Evolutionary conservation across 768 basidiomycete species (phyloP).

Genomic region (Trametes cubensis): DNA sequence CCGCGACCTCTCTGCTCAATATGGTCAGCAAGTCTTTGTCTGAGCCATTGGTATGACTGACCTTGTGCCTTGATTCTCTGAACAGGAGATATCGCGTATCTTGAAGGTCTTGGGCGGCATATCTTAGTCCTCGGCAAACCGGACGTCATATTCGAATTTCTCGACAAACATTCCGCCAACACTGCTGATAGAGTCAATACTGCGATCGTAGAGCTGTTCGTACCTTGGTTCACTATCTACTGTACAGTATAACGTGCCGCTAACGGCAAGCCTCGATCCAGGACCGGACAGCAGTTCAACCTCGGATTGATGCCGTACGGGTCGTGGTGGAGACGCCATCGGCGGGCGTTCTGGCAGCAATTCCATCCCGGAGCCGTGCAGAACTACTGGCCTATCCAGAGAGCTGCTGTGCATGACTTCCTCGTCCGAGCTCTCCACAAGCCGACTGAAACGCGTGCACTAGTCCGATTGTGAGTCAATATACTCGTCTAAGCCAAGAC

Average conservation of each 20-base stretch:
- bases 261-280: background rate
- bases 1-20: background rate
- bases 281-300: conserved; percentile 11
- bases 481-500: background rate
- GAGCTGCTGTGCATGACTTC: conserved; percentile 3
- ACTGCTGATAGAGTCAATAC: conserved; percentile 15
- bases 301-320: conserved; percentile 14
- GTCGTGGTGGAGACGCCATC: conserved; percentile 13
- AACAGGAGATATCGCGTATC: conserved; percentile 10
- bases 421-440: conserved; percentile 10
- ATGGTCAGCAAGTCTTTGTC: background rate
- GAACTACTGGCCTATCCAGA: conserved; percentile 8
- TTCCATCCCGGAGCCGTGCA: conserved; percentile 3
- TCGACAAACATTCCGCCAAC: conserved; percentile 28
- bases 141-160: conserved; percentile 22
- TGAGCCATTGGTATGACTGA: too few species aligned
- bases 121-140: conserved; percentile 22
- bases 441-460: background rate
- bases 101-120: conserved; percentile 13
- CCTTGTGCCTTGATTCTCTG: background rate
- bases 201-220: background rate
- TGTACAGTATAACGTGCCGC: background rate
- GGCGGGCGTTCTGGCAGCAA: conserved; percentile 19
- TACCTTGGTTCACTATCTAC: background rate
- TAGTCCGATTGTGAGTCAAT: conserved; percentile 13